Conservation (phyloP, 441 rosid genomes). For the Caryocar brasiliense region DNA sequence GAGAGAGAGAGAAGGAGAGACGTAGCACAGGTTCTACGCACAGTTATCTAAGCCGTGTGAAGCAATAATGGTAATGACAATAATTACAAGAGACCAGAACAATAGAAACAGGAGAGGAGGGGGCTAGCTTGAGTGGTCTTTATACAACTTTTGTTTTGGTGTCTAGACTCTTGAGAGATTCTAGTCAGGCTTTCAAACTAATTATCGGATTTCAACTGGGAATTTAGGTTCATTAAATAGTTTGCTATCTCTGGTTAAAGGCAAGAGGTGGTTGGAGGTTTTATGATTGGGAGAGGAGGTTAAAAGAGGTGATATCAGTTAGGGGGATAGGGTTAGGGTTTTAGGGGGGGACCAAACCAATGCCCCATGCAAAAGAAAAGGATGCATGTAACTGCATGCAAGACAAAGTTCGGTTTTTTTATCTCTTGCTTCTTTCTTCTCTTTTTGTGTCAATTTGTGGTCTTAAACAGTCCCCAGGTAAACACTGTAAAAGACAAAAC, state of each 20-base stretch:
- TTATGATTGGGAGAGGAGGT: conserved; percentile 7
- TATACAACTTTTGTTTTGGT: conserved; percentile 1
- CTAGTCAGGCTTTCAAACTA: neutral
- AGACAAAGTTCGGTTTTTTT: conserved; percentile 26
- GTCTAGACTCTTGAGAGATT: conserved; percentile 2
- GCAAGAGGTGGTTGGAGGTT: conserved; percentile 18
- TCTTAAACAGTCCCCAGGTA: neutral
- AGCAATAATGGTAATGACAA: too few relatives aligned
- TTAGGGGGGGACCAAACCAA: conserved; percentile 18
- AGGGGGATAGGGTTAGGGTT: conserved; percentile 9
- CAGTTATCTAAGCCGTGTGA: conserved; percentile 34
- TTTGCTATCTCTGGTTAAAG: conserved; percentile 4
- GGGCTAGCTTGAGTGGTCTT: conserved; percentile 10
- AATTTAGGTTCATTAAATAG: neutral
- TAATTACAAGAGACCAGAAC: conserved; percentile 16
- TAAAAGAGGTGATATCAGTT: conserved; percentile 8
- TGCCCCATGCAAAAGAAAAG: conserved; percentile 18
- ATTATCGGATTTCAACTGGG: too few relatives aligned
- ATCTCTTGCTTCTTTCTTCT: conserved; percentile 15
- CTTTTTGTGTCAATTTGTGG: conserved; percentile 12
- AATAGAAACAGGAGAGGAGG: conserved; percentile 11
- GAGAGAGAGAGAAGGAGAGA: too few relatives aligned
- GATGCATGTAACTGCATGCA: conserved; percentile 24
- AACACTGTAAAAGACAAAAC: conserved; percentile 6
- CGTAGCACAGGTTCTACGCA: conserved; percentile 22